Evolutionary conservation across 73 alveolate species (phyloP), one percentile per base, ranked within the genome.

Genomic region (Chromera velia): DNA sequence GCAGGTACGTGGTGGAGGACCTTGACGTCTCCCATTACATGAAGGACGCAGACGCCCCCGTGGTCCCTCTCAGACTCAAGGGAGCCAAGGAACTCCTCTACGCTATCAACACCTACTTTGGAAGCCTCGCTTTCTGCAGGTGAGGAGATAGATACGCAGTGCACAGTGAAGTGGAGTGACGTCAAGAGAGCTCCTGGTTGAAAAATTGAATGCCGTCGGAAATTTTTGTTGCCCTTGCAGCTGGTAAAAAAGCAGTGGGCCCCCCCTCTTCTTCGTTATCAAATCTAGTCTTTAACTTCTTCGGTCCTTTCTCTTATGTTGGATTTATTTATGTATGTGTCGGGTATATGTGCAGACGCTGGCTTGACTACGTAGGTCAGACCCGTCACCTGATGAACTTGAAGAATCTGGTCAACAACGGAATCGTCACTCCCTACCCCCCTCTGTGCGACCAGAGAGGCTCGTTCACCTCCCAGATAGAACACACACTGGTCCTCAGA

Each of bases 21-120:
- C 80, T 88, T 46, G 97, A 94, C 76, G 90, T 96, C 89, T 85
- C 94, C n/a, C 98, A 94, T 87, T 94, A 94, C 91, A 94, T 94
- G 98, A 90, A 90, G 77, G 84, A 45, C 65, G 87, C 86, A 76
- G 91, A 90, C 79, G 96, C 96, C 48, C 80, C 84, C 17, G 91
- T 84, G 4, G 96, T 90, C 32, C 95, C 95, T 31, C 32, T 94
- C 13, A 90, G 97, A 63, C 87, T 89, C 65, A 89, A 89, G 64
- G 88, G 88, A 62, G 94, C 96, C 28, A 94, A 89, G 89, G 94
- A 93, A 0, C 84, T 94, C 34, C 90, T 87, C 72, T 80, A 88
- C 68, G 96, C 92, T 82, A 89, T 94, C 63, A 90, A 94, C 71
- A 84, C 88, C 30, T 78, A 92, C 75, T 92, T 84, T 80, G 92